Conservation (phyloP, 78 protist species). For the Cavenderia fasciculata region DNA sequence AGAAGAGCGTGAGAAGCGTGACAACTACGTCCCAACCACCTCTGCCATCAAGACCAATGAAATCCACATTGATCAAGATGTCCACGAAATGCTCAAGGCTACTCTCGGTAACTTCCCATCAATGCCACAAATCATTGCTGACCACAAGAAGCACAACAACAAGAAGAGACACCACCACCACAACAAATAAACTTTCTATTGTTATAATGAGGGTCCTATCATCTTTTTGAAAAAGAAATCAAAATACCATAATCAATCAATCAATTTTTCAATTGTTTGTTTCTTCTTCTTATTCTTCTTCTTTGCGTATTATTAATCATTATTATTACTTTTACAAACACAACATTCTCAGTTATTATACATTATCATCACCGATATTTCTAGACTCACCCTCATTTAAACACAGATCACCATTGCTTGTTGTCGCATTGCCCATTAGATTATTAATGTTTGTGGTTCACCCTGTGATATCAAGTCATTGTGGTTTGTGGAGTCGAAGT, state of each 20-base stretch:
- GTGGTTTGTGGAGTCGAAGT: too few species aligned
- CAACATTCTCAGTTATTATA: too few species aligned
- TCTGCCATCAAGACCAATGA: constrained; percentile 92
- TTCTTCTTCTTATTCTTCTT: not conserved
- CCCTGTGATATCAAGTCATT: too few species aligned
- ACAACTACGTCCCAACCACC: constrained; percentile 98
- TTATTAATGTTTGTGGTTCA: too few species aligned
- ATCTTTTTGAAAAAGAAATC: not conserved
- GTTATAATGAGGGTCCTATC: not conserved
- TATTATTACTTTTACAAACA: too few species aligned
- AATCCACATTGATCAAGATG: constrained; percentile 81
- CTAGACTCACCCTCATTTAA: too few species aligned
- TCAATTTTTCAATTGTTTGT: not conserved
- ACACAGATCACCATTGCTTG: too few species aligned
- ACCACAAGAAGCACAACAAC: constrained; percentile 13
- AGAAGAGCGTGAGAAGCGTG: constrained; percentile 99
- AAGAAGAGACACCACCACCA: too few species aligned
- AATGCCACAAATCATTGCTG: constrained; percentile 22
- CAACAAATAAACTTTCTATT: constrained; percentile 9
- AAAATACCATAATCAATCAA: too few species aligned
- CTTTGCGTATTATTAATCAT: too few species aligned
- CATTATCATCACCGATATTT: too few species aligned
- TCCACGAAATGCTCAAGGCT: constrained; percentile 79
- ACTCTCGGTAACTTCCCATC: constrained; percentile 70
- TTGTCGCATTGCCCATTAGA: too few species aligned